phyloP scores from a whole-genome alignment of 495 filamentous ascomycete genomes.

The Daldinia loculata region DNA sequence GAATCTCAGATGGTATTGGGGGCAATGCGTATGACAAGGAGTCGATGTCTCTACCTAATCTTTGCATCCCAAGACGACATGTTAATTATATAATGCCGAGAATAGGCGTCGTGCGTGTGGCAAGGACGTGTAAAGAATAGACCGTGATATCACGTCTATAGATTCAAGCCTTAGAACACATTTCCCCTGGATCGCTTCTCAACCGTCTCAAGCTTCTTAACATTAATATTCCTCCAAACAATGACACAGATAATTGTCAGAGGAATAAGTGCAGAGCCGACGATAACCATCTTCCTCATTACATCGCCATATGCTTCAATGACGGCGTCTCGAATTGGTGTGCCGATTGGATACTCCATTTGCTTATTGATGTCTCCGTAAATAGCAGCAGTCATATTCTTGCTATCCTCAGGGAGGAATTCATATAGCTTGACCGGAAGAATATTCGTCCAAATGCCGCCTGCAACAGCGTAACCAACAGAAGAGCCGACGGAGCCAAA shows the following conservation, averaged over 20 bases:
- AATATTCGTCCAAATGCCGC: constrained; percentile 70
- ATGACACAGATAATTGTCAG: constrained; percentile 54
- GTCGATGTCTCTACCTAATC: neutral
- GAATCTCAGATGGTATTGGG: too few relatives aligned
- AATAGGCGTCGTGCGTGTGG: neutral
- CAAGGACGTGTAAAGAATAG: neutral
- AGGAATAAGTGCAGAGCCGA: constrained; percentile 54
- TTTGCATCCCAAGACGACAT: neutral
- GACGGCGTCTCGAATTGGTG: constrained; percentile 65
- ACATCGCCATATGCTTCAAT: constrained; percentile 65
- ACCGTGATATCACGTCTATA: neutral
- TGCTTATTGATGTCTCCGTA: constrained; percentile 69
- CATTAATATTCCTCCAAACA: constrained; percentile 61
- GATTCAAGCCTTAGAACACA: constrained; percentile 30
- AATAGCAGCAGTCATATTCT: constrained; percentile 60
- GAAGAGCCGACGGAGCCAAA: constrained; percentile 74
- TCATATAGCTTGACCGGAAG: constrained; percentile 64
- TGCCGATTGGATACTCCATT: constrained; percentile 64
- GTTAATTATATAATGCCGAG: neutral
- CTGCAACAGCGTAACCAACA: constrained; percentile 71
- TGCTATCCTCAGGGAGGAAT: constrained; percentile 65
- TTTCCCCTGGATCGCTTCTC: constrained; percentile 50
- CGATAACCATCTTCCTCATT: constrained; percentile 60
- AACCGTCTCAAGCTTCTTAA: constrained; percentile 53
- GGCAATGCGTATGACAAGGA: too few relatives aligned